Evolutionary conservation across 1,139 yeast genomes (phyloP), one percentile per base, ranked within the genome.

Genomic region (Arxiozyma slooffiae): DNA sequence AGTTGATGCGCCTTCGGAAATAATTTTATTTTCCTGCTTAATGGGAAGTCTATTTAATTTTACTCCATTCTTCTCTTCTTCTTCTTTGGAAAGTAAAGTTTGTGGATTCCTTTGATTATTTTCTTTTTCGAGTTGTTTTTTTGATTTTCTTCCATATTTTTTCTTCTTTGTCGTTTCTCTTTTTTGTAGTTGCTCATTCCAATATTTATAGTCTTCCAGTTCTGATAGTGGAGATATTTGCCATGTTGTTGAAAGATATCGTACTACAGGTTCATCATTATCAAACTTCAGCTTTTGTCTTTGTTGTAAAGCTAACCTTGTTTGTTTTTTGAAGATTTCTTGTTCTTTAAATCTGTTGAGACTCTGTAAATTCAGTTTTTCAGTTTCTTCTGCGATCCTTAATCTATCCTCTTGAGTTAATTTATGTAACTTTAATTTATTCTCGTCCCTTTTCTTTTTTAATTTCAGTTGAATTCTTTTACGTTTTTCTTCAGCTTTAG

Each of bases 331-430:
- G 45, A 81, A 83, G 44, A 85, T 74, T 65, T 92, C 98, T 64
- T 87, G 92, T 59, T 90, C 94, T 60, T 83, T 79, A 61, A 86
- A 90, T 60, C 77, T 74, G 54, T 85, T 80, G 56, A 92, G 72
- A 3, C 97, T 85, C 34, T 79, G 73, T 4, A 81, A 70, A 65
- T 94, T 92, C 48, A 78, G 76, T 62, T 78, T 76, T 66, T 92
- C 98, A 0, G 97, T 94, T 58, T 83, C 85, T 45, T 81, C 73
- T 0, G 98, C 97, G 62, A 89, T 95, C 14, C 77, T 83, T 48
- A 92, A 70, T 52, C 90, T 74, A 63, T 92, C 96, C 55, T 84
- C 96, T 60, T 92, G 95, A 0, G 98, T 89, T 64, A 85, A 64
- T 56, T 77, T 81, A 17, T 73, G 71, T 50, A 76, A 75, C 52